These are phyloP conservation scores for Apiotrichum brassicae DNA, from an alignment of 1,284 basidiomycete species.

Conservation along the genomic window DNA sequence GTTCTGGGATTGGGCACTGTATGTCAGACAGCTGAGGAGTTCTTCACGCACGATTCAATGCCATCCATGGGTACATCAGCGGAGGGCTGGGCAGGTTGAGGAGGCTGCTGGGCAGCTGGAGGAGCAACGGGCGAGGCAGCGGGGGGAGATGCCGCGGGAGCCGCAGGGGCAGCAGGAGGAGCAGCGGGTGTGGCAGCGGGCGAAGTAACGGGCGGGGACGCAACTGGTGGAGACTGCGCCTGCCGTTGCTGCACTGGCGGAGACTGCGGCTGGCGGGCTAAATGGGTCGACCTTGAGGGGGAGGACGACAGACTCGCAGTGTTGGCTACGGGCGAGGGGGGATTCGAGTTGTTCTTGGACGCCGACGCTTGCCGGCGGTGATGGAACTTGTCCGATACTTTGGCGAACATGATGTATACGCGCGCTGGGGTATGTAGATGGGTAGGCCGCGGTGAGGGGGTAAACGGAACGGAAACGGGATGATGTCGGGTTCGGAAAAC, in stretches of 20 bases:
- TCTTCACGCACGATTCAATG: constrained; percentile 22
- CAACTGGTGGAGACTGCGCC: neutral
- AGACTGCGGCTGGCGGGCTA: neutral
- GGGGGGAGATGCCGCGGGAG: neutral
- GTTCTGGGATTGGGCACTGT: constrained; percentile 2
- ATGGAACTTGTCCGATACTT: constrained; percentile 44
- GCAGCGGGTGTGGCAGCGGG: too few relatives aligned
- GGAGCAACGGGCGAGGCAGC: neutral
- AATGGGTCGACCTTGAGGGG: neutral
- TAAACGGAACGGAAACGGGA: too few relatives aligned
- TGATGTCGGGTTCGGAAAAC: too few relatives aligned
- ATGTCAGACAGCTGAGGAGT: neutral
- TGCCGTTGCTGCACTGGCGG: constrained; percentile 3
- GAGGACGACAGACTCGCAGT: too few relatives aligned
- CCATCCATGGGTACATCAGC: constrained; percentile 25
- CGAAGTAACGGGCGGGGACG: too few relatives aligned
- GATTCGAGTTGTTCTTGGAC: constrained; percentile 10
- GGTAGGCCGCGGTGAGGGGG: too few relatives aligned
- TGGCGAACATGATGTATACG: constrained; percentile 44
- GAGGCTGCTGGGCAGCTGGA: neutral
- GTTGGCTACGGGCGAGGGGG: constrained; percentile 1
- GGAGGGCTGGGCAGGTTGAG: neutral
- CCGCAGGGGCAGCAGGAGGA: too few relatives aligned
- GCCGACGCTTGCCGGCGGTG: constrained; percentile 30
- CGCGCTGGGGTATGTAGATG: too few relatives aligned